These are phyloP conservation scores for Bipolaris oryzae DNA, from an alignment of 2,329 filamentous ascomycete genomes.

Conservation along the genomic window DNA sequence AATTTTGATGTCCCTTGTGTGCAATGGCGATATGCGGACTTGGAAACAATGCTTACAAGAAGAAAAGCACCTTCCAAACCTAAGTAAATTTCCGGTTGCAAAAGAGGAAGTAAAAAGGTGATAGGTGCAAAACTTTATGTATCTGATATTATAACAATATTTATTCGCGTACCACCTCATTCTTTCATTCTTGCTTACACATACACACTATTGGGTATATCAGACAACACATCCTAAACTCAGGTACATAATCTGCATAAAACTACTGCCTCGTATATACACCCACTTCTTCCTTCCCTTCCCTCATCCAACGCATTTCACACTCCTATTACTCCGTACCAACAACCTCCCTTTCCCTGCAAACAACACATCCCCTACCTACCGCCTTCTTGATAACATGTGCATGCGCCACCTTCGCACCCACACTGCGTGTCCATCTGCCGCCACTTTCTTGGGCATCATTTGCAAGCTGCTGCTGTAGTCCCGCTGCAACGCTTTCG, in stretches of 20 bases:
- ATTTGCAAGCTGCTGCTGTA: slow-evolving; percentile 51
- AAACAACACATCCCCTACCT: slow-evolving; percentile 50
- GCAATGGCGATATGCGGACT: no score
- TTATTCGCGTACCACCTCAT: background rate
- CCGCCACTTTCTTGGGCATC: slow-evolving; percentile 54
- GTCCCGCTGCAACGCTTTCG: slow-evolving; percentile 49
- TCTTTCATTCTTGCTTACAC: background rate
- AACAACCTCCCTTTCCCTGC: slow-evolving; percentile 37
- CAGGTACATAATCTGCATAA: background rate
- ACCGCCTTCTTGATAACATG: slow-evolving; percentile 87
- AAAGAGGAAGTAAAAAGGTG: background rate
- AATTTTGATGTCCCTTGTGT: no score
- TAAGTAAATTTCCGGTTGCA: background rate
- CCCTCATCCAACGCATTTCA: background rate
- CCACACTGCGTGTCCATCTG: slow-evolving; percentile 68
- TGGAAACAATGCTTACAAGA: no score
- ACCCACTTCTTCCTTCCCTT: background rate
- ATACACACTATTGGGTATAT: background rate
- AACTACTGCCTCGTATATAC: background rate
- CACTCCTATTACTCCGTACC: slow-evolving; percentile 15
- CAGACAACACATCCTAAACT: background rate
- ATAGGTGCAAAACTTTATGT: background rate
- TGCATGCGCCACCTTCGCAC: slow-evolving; percentile 61
- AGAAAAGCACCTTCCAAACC: background rate
- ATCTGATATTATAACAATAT: background rate